A percentile compares a stretch with the other conserved stretches of the same genome.
Conservation (phyloP, 768 basidiomycete species). For the Paxillus rubicundulus region DNA sequence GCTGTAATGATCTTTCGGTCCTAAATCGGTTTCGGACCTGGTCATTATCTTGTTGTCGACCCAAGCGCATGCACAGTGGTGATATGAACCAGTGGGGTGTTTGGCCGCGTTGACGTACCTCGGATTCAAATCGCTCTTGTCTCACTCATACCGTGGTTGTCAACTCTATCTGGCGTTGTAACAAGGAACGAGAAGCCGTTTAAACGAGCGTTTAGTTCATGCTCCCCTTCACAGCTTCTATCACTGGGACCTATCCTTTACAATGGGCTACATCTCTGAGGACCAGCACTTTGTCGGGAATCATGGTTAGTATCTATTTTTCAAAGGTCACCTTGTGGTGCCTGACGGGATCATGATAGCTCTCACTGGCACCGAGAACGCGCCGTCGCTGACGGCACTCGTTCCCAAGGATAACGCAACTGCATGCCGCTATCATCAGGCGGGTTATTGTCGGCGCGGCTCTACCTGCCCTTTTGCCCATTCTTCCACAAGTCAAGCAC, state of each 20-base stretch:
- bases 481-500: conserved; percentile 2
- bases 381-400: background rate
- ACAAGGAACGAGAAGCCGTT: conserved; percentile 27
- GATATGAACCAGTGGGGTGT: conserved; percentile 19
- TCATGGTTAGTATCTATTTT: conserved; percentile 14
- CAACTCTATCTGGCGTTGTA: conserved; percentile 37
- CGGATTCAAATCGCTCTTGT: conserved; percentile 14
- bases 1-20: conserved; percentile 20
- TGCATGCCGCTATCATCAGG: conserved; percentile 26
- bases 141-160: conserved; percentile 14
- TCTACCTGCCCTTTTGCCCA: conserved; percentile 27
- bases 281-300: conserved; percentile 6
- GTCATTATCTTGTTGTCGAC: conserved; percentile 29
- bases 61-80: conserved; percentile 11
- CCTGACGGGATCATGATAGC: conserved; percentile 6
- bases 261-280: conserved; percentile 14
- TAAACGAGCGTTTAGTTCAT: conserved; percentile 9
- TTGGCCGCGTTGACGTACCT: conserved; percentile 16
- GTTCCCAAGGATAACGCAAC: conserved; percentile 7
- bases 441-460: conserved; percentile 28
- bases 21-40: conserved; percentile 38
- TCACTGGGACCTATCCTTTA: conserved; percentile 3
- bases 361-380: conserved; percentile 11
- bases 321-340: background rate
- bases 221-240: conserved; percentile 1